Base-by-base conservation (phyloP, 768 basidiomycete species). In the Gloeophyllum trabeum region DNA sequence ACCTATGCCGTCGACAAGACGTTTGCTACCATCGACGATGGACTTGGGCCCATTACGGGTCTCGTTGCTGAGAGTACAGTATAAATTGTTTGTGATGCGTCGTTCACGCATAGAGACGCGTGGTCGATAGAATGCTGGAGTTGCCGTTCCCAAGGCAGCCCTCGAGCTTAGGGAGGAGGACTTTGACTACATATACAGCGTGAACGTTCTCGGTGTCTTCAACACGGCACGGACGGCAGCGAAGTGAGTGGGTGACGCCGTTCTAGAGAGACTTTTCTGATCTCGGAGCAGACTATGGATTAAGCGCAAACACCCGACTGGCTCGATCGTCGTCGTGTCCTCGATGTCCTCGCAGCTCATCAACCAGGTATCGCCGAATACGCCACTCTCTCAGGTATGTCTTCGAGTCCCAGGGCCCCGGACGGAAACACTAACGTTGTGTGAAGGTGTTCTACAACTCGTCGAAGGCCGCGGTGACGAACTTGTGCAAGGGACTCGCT, bases 271-370 rank as follows among this genome's bases (percentile, higher is more conserved):
- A 6, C n/a, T n/a, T n/a, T n/a, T n/a, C n/a, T n/a, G n/a, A n/a
- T n/a, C n/a, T n/a, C n/a, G n/a, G n/a, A n/a, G n/a, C 12, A 77
- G 76, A 39, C 39, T 74, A 1, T 76, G 75, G 73, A 55, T 52
- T 0, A 58, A 65, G 0, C 43, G 51, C n/a, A 53, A 65, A 1
- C 41, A 50, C 5, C 51, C 57, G 25, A 49, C 49, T 13, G 72
- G 73, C 0, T 76, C 78, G 0, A 81, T 81, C 45, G 75, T 81
- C 28, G 70, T 81, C 45, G 77, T 70, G 0, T 71, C 74, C 1
- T 78, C 75, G 4, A 82, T 81, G 77, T 75, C 73, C 46, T 79
- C 76, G 1, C 71, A 72, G 43, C 79, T 81, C 46, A 75, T 79
- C 55, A 80, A 81, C 46, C 68, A 71, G 48, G 48, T 61, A 2